Base-by-base conservation (phyloP, 306 rosid genomes). In the Casuarina equisetifolia region DNA sequence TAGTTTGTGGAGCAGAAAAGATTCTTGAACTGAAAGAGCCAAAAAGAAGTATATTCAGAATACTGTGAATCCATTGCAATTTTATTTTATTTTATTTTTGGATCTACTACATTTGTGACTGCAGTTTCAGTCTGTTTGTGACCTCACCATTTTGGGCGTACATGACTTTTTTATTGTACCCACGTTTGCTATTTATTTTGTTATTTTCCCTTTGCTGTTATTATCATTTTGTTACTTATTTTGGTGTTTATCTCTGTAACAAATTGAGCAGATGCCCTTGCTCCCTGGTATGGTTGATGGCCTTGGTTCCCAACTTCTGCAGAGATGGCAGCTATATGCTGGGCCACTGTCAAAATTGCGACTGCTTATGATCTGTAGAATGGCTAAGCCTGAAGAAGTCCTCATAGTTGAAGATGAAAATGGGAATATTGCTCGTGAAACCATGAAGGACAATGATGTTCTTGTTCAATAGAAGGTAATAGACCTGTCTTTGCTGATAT, bases 321-420 rank as follows among this genome's bases (percentile, higher is more conserved):
- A 92, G 85, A 91, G 99, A 52, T 87, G 96, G 51, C 98, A 91
- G 81, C 90, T 96, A 35, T 96, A 92, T 85, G 79, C 94, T 72
- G 91, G 87, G 58, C 84, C 93, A 9, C 91, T 92, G 99, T 92
- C 99, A 48, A 96, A 96, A 92, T 78, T 96, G 86, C 91, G 99
- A 80, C 64, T 91, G 97, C 99, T 96, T 58, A 92, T 96, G 97
- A 92, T 96, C 69, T 91, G 94, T 71, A 97, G 99, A 32, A 96
- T 96, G 99, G 99, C 99, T 25, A 96, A 96, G 85, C 99, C 97
- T 36, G 99, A 96, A 87, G 99, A 96, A 86, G 98, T 96, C 81
- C 96, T 96, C 71, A 96, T 96, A 32, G 98, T 96, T 66, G 99
- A 96, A 83, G 99, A 96, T 82, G 99, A 96, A 80, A 96, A 96